Conservation (phyloP, 2,329 filamentous ascomycete species). For the Leptodontidium sp. region DNA sequence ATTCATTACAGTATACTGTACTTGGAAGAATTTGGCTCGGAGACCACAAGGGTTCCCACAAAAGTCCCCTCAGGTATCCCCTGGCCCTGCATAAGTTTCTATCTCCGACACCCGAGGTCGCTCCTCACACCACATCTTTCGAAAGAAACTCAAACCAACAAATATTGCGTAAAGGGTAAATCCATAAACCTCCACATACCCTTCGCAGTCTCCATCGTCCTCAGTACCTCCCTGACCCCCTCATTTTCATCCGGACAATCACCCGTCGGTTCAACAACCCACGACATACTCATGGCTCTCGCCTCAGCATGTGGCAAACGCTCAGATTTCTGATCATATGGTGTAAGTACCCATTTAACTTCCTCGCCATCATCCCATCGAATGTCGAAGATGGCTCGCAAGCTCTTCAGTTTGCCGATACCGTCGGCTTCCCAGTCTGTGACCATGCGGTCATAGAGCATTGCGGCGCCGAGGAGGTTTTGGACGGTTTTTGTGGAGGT, state of each 20-base stretch:
- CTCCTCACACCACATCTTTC: too few relatives aligned
- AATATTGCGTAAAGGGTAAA: constrained; percentile 2
- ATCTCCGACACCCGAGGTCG: too few relatives aligned
- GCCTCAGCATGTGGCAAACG: constrained; percentile 10
- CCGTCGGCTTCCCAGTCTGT: neutral
- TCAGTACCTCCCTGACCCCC: neutral
- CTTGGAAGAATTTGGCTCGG: too few relatives aligned
- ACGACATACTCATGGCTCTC: constrained; percentile 19
- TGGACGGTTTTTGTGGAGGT: neutral
- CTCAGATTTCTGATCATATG: constrained; percentile 15
- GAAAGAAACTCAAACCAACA: neutral
- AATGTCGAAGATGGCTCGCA: constrained; percentile 13
- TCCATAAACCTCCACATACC: constrained; percentile 21
- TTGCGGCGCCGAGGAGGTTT: neutral
- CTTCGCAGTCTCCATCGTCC: constrained; percentile 8
- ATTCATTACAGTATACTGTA: too few relatives aligned
- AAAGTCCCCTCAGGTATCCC: too few relatives aligned
- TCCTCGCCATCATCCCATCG: neutral
- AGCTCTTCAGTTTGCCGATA: neutral
- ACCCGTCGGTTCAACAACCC: constrained; percentile 17
- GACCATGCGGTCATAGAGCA: neutral
- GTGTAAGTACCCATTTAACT: constrained; percentile 11
- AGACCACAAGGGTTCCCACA: too few relatives aligned
- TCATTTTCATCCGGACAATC: constrained; percentile 2
- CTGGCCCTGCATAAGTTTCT: too few relatives aligned